These are phyloP conservation scores for Silene vulgaris DNA, from an alignment of 179 eudicot species.

Conservation along the genomic window DNA sequence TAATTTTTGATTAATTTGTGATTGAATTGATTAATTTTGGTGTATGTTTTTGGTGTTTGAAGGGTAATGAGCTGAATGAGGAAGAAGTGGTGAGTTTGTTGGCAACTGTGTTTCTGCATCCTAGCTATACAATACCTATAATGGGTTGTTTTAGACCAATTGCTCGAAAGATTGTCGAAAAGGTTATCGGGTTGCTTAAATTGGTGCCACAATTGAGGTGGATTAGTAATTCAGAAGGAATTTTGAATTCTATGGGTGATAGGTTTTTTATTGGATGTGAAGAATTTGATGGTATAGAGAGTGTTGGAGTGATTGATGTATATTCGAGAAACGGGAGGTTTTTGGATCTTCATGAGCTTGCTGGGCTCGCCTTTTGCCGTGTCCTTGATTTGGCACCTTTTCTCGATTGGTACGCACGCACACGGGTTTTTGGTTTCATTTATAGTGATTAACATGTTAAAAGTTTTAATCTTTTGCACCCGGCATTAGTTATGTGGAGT, in stretches of 20 bases:
- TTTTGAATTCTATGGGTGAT: constrained; percentile 35
- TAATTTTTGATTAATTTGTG: background rate
- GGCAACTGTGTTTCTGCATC: constrained; percentile 59
- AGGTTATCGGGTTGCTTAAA: constrained; percentile 42
- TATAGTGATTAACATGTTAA: background rate
- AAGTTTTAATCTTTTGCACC: background rate
- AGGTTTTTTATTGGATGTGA: constrained; percentile 37
- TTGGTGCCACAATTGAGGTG: constrained; percentile 51
- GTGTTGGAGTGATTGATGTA: constrained; percentile 44
- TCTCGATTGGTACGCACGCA: constrained; percentile 58
- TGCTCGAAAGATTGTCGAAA: constrained; percentile 49
- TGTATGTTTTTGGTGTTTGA: constrained; percentile 19
- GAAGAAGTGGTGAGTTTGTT: constrained; percentile 59
- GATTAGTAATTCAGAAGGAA: constrained; percentile 26
- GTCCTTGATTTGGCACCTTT: constrained; percentile 67
- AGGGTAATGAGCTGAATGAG: constrained; percentile 58
- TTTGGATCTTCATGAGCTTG: constrained; percentile 79
- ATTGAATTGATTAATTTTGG: constrained; percentile 14
- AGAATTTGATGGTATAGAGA: constrained; percentile 34
- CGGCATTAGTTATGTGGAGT: background rate
- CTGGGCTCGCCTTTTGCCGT: constrained; percentile 72
- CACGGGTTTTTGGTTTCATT: background rate
- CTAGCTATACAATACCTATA: constrained; percentile 68
- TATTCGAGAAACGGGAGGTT: constrained; percentile 51
- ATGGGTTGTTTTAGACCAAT: constrained; percentile 83